These are phyloP conservation scores for Ustilago cynodontis DNA, from an alignment of 1,284 basidiomycete species.

Conservation along the genomic window DNA sequence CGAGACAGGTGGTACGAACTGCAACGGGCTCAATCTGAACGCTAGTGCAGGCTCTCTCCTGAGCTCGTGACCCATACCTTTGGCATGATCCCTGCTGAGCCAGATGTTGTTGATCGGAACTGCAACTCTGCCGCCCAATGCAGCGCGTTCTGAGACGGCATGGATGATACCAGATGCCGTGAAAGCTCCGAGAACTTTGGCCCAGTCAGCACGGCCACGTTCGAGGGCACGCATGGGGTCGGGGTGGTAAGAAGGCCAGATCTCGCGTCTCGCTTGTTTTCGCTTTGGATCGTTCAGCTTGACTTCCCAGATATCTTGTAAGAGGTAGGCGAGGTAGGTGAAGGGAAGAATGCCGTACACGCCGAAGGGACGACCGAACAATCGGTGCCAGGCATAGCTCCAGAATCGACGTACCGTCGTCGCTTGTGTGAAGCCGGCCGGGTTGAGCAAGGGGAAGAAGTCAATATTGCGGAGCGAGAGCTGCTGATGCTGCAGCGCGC, in stretches of 20 bases:
- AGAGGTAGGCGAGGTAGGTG: constrained; percentile 35
- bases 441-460: constrained; percentile 58
- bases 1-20: constrained; percentile 49
- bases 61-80: constrained; percentile 46
- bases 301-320: constrained; percentile 34
- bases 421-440: constrained; percentile 38
- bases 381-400: constrained; percentile 52
- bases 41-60: constrained; percentile 4
- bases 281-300: constrained; percentile 42
- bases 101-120: constrained; percentile 50
- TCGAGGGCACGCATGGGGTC: constrained; percentile 49
- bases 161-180: constrained; percentile 53
- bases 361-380: constrained; percentile 52
- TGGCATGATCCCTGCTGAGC: constrained; percentile 36
- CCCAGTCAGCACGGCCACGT: constrained; percentile 54
- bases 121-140: constrained; percentile 48
- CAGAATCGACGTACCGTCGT: constrained; percentile 48
- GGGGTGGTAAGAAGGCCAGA: constrained; percentile 45
- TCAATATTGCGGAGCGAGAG: constrained; percentile 52
- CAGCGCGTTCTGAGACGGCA: constrained; percentile 48
- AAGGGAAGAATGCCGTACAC: constrained; percentile 54
- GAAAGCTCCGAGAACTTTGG: constrained; percentile 56
- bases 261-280: constrained; percentile 31
- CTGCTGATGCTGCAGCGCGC: constrained; percentile 26
- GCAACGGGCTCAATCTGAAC: constrained; percentile 25